These are phyloP conservation scores for Fusarium acutatum DNA, from an alignment of 2,329 filamentous ascomycete genomes.

Conservation along the genomic window DNA sequence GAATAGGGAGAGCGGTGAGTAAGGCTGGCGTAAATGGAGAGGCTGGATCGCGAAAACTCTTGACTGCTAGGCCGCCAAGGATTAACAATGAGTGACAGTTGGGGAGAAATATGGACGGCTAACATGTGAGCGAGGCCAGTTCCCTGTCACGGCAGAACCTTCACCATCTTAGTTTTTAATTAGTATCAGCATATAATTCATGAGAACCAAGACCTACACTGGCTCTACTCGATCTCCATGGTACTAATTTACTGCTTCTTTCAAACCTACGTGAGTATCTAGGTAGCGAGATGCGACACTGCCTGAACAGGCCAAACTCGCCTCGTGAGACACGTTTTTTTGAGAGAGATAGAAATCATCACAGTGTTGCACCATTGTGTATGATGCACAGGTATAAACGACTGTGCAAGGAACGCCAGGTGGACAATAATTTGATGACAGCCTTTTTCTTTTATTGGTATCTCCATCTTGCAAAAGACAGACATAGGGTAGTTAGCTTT, in stretches of 20 bases:
- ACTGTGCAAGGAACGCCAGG: not conserved
- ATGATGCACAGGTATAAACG: not conserved
- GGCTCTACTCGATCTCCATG: not conserved
- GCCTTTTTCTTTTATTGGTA: slow-evolving; percentile 28
- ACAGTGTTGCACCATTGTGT: not conserved
- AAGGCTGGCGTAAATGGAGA: slow-evolving; percentile 8
- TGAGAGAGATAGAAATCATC: not conserved
- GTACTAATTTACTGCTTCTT: not conserved
- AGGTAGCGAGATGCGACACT: not conserved
- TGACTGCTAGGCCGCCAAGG: not conserved
- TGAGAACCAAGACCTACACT: not conserved
- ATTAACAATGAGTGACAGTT: not conserved
- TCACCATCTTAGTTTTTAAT: not conserved
- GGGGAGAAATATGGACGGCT: not conserved
- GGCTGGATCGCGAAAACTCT: slow-evolving; percentile 11
- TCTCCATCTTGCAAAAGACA: slow-evolving; percentile 16
- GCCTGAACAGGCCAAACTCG: not conserved
- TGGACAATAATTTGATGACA: not conserved
- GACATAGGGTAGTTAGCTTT: slow-evolving; percentile 11
- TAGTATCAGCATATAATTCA: not conserved
- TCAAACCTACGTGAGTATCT: not conserved
- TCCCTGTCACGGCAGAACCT: not conserved
- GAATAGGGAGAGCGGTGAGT: slow-evolving; percentile 20
- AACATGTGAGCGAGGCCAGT: not conserved
- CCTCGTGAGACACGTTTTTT: not conserved